These are phyloP conservation scores for Neurospora sublineolata DNA, from an alignment of 495 filamentous ascomycete genomes.

Conservation along the genomic window DNA sequence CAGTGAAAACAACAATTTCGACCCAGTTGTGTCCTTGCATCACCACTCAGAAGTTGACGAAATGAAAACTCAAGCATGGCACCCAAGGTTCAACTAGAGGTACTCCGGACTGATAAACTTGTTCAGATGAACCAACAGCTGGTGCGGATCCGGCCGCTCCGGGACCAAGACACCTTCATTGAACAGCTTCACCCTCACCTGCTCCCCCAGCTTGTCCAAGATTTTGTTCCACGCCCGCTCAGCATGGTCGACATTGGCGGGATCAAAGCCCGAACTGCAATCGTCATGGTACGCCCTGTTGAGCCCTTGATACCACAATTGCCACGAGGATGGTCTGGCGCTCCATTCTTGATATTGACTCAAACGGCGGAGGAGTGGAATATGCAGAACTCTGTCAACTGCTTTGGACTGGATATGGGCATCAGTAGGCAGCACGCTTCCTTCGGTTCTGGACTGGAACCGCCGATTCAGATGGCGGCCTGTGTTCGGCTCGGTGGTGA, in stretches of 20 bases:
- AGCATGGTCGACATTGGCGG: not conserved
- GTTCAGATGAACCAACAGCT: not conserved
- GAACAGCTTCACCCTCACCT: not conserved
- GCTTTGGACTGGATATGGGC: not conserved
- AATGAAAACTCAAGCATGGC: not conserved
- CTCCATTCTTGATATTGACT: not conserved
- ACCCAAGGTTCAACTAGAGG: not conserved
- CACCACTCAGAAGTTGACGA: not conserved
- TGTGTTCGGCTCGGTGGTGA: not conserved
- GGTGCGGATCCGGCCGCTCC: not conserved
- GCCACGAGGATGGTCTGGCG: not conserved
- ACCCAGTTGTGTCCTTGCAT: not conserved
- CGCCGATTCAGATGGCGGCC: not conserved
- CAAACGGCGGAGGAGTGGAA: not conserved
- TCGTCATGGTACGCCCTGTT: not conserved
- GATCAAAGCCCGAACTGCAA: not conserved
- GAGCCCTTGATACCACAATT: not conserved
- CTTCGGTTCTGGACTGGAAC: not conserved
- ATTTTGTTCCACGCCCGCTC: not conserved
- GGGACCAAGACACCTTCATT: not conserved
- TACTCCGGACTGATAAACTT: not conserved
- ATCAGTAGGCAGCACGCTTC: not conserved
- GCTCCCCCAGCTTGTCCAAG: not conserved
- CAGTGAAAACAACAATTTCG: not conserved
- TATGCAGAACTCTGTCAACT: not conserved